Conservation (phyloP, 2,329 filamentous ascomycete species). For the Hypoxylon sp. region DNA sequence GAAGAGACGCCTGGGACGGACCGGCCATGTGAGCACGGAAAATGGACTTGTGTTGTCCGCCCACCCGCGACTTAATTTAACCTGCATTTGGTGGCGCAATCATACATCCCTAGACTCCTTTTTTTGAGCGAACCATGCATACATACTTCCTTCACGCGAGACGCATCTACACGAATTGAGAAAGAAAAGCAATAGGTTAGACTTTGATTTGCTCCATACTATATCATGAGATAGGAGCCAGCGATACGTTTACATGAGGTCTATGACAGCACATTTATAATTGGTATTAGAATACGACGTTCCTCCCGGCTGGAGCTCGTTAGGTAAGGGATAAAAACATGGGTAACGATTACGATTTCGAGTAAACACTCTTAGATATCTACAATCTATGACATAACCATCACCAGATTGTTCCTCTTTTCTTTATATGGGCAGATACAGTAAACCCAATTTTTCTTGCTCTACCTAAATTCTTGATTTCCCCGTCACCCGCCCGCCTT, state of each 20-base stretch:
- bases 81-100: slow-evolving; percentile 22
- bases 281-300: slow-evolving; percentile 4
- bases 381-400: neutral
- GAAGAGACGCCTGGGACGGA: slow-evolving; percentile 80
- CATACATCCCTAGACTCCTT: slow-evolving; percentile 8
- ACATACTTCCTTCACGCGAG: slow-evolving; percentile 13
- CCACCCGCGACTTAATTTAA: slow-evolving; percentile 19
- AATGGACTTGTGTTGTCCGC: slow-evolving; percentile 6
- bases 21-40: slow-evolving; percentile 58
- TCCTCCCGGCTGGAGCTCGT: neutral
- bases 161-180: slow-evolving; percentile 23
- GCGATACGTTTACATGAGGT: too few species aligned
- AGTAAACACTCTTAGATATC: slow-evolving; percentile 6
- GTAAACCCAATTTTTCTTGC: slow-evolving; percentile 9
- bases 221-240: too few species aligned
- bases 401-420: slow-evolving; percentile 3
- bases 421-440: neutral
- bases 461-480: slow-evolving; percentile 3
- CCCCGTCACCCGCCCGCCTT: neutral
- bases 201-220: slow-evolving; percentile 11
- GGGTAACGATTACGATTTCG: neutral
- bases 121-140: slow-evolving; percentile 10
- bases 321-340: neutral
- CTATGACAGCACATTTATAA: too few species aligned
- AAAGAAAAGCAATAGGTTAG: slow-evolving; percentile 17